phyloP scores from a whole-genome alignment of 805 yeast species.

The Candida michaelii region DNA sequence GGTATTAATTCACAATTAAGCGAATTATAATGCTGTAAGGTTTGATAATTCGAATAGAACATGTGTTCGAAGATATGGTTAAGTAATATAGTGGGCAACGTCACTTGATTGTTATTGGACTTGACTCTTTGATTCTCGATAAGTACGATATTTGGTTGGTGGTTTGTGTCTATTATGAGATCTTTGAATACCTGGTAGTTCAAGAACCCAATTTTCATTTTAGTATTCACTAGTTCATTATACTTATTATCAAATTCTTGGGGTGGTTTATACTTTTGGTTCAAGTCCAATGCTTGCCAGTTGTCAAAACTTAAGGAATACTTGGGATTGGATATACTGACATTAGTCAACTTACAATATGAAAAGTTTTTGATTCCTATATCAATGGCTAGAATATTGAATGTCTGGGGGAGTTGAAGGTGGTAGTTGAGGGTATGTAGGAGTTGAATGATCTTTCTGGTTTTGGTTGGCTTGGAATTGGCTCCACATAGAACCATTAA shows the following conservation, averaged over 20 bases:
- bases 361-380: slow-evolving; percentile 44
- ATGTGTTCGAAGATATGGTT: slow-evolving; percentile 39
- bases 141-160: slow-evolving; percentile 22
- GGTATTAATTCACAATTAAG: slow-evolving; percentile 30
- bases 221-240: slow-evolving; percentile 9
- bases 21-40: slow-evolving; percentile 13
- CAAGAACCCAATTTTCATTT: slow-evolving; percentile 13
- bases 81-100: slow-evolving; percentile 40
- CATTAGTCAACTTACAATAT: slow-evolving; percentile 25
- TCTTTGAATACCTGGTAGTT: slow-evolving; percentile 20
- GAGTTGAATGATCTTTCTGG: slow-evolving; percentile 6
- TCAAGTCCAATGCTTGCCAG: slow-evolving; percentile 19
- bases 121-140: slow-evolving; percentile 43
- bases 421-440: slow-evolving; percentile 10
- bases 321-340: slow-evolving; percentile 8
- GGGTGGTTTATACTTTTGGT: slow-evolving; percentile 6
- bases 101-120: slow-evolving; percentile 30
- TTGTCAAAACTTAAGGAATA: slow-evolving; percentile 5
- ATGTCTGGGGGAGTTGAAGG: slow-evolving; percentile 9
- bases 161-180: slow-evolving; percentile 12
- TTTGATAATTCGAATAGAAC: slow-evolving; percentile 30
- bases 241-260: slow-evolving; percentile 5
- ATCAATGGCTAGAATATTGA: slow-evolving; percentile 32
- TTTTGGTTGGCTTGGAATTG: slow-evolving; percentile 19
- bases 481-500: slow-evolving; percentile 22